Conservation (phyloP, 2,329 filamentous ascomycete genomes). For the Trichoderma aggressivum region DNA sequence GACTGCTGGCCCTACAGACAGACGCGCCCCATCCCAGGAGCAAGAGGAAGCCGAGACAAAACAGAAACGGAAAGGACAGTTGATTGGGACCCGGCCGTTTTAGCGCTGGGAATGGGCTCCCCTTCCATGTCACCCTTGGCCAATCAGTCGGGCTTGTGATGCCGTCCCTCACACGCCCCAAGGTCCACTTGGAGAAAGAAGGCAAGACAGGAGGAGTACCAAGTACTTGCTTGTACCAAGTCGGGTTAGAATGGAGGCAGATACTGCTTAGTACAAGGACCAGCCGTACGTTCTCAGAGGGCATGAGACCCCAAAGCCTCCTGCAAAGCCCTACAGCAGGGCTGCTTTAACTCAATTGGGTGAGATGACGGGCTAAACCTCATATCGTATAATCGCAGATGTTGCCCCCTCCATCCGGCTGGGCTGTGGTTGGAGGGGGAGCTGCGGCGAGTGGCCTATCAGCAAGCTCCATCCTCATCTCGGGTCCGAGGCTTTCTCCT, state of each 20-base stretch:
- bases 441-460: background rate
- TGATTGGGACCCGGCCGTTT: background rate
- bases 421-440: background rate
- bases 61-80: background rate
- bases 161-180: constrained; percentile 4
- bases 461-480: background rate
- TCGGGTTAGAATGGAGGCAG: background rate
- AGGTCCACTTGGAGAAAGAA: background rate
- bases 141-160: background rate
- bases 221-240: background rate
- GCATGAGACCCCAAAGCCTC: background rate
- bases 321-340: constrained; percentile 15
- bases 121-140: background rate
- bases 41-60: background rate
- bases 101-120: background rate
- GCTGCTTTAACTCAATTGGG: constrained; percentile 14
- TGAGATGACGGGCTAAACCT: background rate
- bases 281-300: background rate
- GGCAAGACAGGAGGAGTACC: background rate
- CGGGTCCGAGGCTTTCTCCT: constrained; percentile 11
- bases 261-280: background rate
- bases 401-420: constrained; percentile 1
- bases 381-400: background rate
- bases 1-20: background rate
- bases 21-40: background rate